phyloP scores from a whole-genome alignment of 768 basidiomycete genomes.

The Lentinula detonsa region DNA sequence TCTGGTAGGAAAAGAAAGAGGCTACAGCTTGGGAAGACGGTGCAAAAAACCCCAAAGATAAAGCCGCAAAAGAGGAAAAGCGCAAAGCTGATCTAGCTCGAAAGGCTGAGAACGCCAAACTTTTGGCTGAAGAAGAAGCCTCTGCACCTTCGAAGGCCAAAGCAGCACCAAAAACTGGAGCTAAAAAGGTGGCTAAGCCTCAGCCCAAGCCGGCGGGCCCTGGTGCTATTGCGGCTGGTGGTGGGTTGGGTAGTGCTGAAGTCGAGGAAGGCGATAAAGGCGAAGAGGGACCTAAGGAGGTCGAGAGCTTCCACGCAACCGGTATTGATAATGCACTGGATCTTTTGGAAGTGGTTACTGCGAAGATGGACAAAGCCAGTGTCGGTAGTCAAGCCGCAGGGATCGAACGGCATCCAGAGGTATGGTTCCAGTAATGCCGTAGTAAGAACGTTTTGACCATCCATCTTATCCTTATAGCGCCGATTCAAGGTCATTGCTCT shows the following conservation, averaged over 20 bases:
- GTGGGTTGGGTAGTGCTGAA: constrained; percentile 26
- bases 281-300: constrained; percentile 25
- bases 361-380: constrained; percentile 91
- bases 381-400: constrained; percentile 82
- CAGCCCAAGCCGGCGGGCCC: constrained; percentile 60
- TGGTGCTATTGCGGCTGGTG: constrained; percentile 80
- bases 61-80: constrained; percentile 76
- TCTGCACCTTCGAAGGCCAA: constrained; percentile 52
- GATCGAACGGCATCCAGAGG: constrained; percentile 91
- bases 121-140: constrained; percentile 88
- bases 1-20: constrained; percentile 62
- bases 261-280: constrained; percentile 21
- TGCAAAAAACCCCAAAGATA: constrained; percentile 56
- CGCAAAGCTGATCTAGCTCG: constrained; percentile 75
- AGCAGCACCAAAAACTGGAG: constrained; percentile 53
- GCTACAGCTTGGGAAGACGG: constrained; percentile 60
- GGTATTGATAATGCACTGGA: constrained; percentile 91
- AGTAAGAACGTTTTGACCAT: neutral
- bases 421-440: constrained; percentile 25
- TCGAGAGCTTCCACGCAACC: constrained; percentile 74
- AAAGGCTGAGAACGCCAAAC: constrained; percentile 79
- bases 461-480: constrained; percentile 40
- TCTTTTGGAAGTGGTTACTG: constrained; percentile 81
- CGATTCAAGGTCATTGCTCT: constrained; percentile 68
- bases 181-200: constrained; percentile 41